A percentile compares a stretch with the other conserved stretches of the same genome.
phyloP scores from a whole-genome alignment of 441 rosid species.

The Hypseocharis bilobata region DNA sequence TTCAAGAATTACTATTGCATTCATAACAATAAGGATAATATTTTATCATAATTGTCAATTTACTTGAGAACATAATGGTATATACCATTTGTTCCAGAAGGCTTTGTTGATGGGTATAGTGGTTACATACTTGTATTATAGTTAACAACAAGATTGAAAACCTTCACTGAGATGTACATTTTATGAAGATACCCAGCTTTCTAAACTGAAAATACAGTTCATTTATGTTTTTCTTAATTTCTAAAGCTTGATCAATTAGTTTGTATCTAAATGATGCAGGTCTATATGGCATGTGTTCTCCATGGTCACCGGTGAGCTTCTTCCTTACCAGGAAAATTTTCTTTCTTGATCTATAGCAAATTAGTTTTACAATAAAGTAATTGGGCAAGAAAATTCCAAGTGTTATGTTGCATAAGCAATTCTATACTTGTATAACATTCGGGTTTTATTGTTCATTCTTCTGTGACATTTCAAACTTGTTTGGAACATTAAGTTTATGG shows the following conservation, averaged over 20 bases:
- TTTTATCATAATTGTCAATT: neutral
- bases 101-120: slow-evolving; percentile 5
- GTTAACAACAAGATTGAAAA: neutral
- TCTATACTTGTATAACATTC: neutral
- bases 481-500: neutral
- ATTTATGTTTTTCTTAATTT: neutral
- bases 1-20: neutral
- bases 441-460: neutral
- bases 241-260: slow-evolving; percentile 8
- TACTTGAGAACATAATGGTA: neutral
- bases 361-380: neutral
- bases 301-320: slow-evolving; percentile 61
- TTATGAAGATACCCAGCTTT: neutral
- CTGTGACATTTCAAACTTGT: neutral
- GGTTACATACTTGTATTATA: neutral
- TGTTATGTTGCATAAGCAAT: neutral
- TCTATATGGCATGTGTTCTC: slow-evolving; percentile 79
- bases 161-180: neutral
- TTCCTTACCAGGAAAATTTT: slow-evolving; percentile 8
- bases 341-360: neutral
- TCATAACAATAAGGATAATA: neutral
- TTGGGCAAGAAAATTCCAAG: neutral
- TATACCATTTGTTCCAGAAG: neutral
- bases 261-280: slow-evolving; percentile 43
- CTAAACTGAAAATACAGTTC: neutral